Conservation (phyloP, 1,139 yeast genomes). For the Wickerhamomyces sp. region DNA sequence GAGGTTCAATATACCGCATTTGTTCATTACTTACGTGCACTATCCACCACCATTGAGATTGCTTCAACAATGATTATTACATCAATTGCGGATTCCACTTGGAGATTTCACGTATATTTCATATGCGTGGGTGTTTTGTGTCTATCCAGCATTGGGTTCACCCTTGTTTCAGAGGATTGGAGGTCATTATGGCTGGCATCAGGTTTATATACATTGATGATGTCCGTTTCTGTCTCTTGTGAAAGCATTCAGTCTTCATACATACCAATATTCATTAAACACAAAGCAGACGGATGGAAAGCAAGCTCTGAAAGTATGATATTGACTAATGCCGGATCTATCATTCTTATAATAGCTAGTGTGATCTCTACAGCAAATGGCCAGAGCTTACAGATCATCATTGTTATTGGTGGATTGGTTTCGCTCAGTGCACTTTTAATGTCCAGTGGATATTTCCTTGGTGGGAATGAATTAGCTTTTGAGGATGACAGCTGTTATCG, state of each 20-base stretch:
- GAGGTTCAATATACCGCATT: conserved; percentile 1
- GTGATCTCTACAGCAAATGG: not conserved
- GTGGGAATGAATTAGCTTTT: not conserved
- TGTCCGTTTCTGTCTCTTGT: conserved; percentile 1
- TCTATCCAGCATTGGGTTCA: not conserved
- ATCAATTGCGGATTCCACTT: not conserved
- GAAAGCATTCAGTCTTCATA: conserved; percentile 4
- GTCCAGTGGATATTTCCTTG: not conserved
- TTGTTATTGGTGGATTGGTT: not conserved
- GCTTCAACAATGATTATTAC: not conserved
- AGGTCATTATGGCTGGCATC: not conserved
- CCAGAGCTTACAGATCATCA: not conserved
- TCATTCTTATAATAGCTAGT: not conserved
- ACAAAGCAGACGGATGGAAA: not conserved
- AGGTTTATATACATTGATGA: not conserved
- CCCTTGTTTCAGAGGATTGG: not conserved
- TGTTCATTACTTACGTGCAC: conserved; percentile 2
- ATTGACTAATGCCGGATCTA: not conserved
- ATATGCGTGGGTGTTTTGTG: not conserved
- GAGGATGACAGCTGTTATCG: not conserved
- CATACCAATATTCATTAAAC: conserved; percentile 1
- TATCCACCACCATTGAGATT: conserved; percentile 2
- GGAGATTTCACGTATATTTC: not conserved
- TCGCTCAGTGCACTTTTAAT: not conserved
- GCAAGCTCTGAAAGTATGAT: conserved; percentile 3